Evolutionary conservation across 192 early-diverging fungal species (phyloP).

Genomic region (Rhizophagus clarus): DNA sequence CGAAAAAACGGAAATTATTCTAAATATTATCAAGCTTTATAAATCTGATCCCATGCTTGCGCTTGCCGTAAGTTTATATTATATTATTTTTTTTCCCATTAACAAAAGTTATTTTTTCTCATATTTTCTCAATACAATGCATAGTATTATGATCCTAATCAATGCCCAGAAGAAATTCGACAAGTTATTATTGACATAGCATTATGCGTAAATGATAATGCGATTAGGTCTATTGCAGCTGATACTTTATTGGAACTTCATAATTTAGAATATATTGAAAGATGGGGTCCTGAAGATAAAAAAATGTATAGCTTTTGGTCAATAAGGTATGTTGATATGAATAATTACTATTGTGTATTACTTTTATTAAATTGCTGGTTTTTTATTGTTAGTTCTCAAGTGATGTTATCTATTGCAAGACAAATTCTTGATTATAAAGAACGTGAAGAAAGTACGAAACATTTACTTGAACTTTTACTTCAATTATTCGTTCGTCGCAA

Average conservation of each 20-base stretch:
- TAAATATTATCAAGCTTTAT: slow-evolving; percentile 76
- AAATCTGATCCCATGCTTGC: slow-evolving; percentile 75
- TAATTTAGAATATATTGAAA: slow-evolving; percentile 63
- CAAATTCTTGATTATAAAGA: slow-evolving; percentile 76
- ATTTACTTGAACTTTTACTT: slow-evolving; percentile 67
- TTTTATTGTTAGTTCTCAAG: slow-evolving; percentile 46
- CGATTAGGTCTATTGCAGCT: slow-evolving; percentile 73
- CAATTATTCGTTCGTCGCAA: slow-evolving; percentile 67
- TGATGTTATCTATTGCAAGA: slow-evolving; percentile 69
- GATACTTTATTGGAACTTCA: slow-evolving; percentile 76
- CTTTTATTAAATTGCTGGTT: not conserved
- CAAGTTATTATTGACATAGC: slow-evolving; percentile 73
- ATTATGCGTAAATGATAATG: slow-evolving; percentile 71
- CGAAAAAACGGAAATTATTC: slow-evolving; percentile 84
- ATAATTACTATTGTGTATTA: not conserved
- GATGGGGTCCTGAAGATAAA: slow-evolving; percentile 79
- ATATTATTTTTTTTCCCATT: not conserved
- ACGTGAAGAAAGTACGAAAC: slow-evolving; percentile 64
- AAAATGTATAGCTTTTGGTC: slow-evolving; percentile 83
- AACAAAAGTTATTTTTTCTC: not conserved
- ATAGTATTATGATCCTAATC: slow-evolving; percentile 3
- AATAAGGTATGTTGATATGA: slow-evolving; percentile 40
- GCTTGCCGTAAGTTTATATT: slow-evolving; percentile 57
- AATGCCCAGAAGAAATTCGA: slow-evolving; percentile 45
- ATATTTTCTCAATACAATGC: not conserved